Percentiles rank a stretch among this genome's conserved stretches.
Evolutionary conservation across 1,139 yeast species (phyloP).

Genomic region (Magnusiomyces suaveolens): DNA sequence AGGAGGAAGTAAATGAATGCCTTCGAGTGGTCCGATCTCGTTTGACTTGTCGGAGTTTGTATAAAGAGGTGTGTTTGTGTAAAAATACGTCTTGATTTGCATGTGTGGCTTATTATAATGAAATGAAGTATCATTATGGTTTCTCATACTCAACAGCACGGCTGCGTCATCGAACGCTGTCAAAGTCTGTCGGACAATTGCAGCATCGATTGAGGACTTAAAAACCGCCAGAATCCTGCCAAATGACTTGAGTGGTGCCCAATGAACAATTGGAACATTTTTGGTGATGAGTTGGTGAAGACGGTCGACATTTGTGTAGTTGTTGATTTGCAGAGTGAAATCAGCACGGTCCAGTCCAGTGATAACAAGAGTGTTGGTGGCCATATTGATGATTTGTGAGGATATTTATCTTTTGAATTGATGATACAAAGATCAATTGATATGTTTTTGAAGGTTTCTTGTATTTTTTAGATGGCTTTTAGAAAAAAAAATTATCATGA

Average conservation of each 20-base stretch:
- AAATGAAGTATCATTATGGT: not conserved
- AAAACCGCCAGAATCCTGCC: conserved; percentile 33
- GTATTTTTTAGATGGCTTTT: no score
- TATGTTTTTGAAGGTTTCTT: not conserved
- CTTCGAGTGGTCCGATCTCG: conserved; percentile 13
- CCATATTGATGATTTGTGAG: not conserved
- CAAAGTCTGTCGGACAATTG: conserved; percentile 18
- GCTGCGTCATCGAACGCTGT: not conserved
- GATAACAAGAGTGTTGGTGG: conserved; percentile 21
- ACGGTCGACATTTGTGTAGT: conserved; percentile 1
- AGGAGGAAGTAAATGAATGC: conserved; percentile 30
- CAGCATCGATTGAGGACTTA: conserved; percentile 23
- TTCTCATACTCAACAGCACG: not conserved
- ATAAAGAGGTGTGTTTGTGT: conserved; percentile 19
- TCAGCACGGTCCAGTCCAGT: conserved; percentile 19
- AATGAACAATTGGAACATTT: conserved; percentile 21
- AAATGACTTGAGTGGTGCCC: conserved; percentile 32
- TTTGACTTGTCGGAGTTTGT: conserved; percentile 14
- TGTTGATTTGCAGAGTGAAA: conserved; percentile 8
- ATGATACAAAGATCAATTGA: not conserved
- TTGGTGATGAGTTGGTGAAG: not conserved
- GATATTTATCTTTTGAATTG: not conserved
- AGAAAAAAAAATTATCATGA: no score
- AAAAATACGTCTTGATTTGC: conserved; percentile 18
- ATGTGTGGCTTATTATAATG: no score